A percentile compares a stretch with the other conserved stretches of the same genome.
These are phyloP conservation scores for Isatis tinctoria DNA, from an alignment of 345 rosid genomes.

Conservation along the genomic window DNA sequence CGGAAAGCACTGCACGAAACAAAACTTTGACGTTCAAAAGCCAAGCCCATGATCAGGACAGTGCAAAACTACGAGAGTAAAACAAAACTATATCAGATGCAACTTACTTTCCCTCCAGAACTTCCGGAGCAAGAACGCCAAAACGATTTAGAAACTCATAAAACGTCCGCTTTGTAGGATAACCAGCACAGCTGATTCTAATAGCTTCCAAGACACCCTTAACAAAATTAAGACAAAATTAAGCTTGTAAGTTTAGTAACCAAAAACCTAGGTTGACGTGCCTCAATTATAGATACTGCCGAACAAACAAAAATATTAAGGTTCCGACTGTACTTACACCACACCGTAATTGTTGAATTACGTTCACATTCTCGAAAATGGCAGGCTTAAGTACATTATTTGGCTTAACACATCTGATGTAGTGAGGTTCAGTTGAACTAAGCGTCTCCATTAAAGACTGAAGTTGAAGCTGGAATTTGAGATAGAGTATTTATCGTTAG, in stretches of 20 bases:
- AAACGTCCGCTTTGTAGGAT: constrained; percentile 95
- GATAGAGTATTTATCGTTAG: constrained; percentile 22
- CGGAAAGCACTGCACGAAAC: neutral
- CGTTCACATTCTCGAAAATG: constrained; percentile 86
- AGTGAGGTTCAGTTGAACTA: constrained; percentile 95
- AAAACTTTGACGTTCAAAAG: neutral
- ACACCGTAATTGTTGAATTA: constrained; percentile 96
- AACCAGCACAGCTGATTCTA: constrained; percentile 99
- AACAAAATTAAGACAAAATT: constrained; percentile 9
- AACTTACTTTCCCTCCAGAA: constrained; percentile 83
- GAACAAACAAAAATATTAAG: neutral
- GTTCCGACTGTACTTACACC: constrained; percentile 65
- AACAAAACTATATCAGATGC: neutral
- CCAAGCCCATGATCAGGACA: constrained; percentile 1
- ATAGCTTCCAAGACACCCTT: constrained; percentile 95
- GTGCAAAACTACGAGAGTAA: neutral
- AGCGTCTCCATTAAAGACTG: constrained; percentile 98
- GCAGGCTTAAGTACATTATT: constrained; percentile 95
- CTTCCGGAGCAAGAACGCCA: constrained; percentile 96
- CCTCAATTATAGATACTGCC: neutral
- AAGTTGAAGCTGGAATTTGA: constrained; percentile 79
- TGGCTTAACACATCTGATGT: constrained; percentile 99
- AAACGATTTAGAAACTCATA: constrained; percentile 95
- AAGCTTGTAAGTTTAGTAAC: constrained; percentile 10
- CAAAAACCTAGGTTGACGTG: neutral